A percentile compares a stretch with the other conserved stretches of the same genome.
phyloP scores from a whole-genome alignment of 176 grass and related monocot species.

The Panicum miliaceum region DNA sequence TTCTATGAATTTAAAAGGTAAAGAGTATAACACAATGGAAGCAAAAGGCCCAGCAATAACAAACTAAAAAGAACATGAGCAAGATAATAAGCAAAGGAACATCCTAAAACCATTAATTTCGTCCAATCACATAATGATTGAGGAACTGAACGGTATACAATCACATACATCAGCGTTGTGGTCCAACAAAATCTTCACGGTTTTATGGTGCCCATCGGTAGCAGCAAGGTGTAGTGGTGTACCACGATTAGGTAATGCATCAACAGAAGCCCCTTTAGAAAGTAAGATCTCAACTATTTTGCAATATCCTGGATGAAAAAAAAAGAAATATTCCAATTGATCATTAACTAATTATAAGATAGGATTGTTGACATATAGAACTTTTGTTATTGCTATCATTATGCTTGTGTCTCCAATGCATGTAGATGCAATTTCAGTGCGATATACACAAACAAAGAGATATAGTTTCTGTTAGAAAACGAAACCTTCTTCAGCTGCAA shows the following conservation, averaged over 20 bases:
- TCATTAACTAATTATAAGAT: background rate
- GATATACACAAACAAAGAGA: background rate
- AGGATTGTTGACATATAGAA: background rate
- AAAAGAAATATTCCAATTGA: slow-evolving; percentile 4
- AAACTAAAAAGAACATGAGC: background rate
- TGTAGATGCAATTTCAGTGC: background rate
- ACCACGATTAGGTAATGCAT: slow-evolving; percentile 28
- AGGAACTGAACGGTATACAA: background rate
- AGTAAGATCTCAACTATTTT: slow-evolving; percentile 25
- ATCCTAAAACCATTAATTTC: background rate
- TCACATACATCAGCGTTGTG: slow-evolving; percentile 30
- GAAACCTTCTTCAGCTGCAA: slow-evolving; percentile 27
- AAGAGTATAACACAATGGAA: background rate
- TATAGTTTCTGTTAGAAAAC: background rate
- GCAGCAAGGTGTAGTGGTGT: slow-evolving; percentile 33
- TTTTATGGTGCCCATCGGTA: slow-evolving; percentile 12
- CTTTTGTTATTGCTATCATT: background rate
- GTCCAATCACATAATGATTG: background rate
- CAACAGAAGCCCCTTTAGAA: slow-evolving; percentile 22
- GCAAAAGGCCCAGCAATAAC: background rate
- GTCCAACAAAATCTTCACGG: slow-evolving; percentile 11
- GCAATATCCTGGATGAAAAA: slow-evolving; percentile 25
- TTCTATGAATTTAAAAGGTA: background rate
- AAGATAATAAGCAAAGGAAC: background rate
- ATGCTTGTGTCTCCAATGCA: background rate